Conservation (phyloP, 345 rosid species). For the Mercurialis annua region DNA sequence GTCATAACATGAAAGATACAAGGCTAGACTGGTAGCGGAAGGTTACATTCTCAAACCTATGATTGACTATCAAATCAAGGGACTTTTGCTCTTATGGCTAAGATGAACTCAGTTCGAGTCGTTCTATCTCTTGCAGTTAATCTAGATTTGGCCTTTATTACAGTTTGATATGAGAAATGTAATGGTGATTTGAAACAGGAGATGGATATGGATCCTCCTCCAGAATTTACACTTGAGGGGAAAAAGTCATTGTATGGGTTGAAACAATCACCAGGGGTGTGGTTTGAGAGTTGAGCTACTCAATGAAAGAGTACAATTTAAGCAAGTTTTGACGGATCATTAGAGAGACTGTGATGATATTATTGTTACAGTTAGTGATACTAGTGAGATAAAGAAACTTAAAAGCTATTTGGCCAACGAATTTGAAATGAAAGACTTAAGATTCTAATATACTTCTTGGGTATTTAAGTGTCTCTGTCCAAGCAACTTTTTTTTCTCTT, state of each 20-base stretch:
- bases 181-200: no score
- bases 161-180: not conserved
- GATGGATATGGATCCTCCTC: not conserved
- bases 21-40: not conserved
- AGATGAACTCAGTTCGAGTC: not conserved
- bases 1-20: no score
- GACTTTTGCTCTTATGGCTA: not conserved
- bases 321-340: not conserved
- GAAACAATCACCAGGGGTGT: constrained; percentile 2
- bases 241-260: constrained; percentile 6
- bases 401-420: no score
- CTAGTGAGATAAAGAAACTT: no score
- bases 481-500: no score
- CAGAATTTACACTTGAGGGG: not conserved
- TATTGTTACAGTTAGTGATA: no score
- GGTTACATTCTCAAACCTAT: not conserved
- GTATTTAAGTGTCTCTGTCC: not conserved
- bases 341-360: no score
- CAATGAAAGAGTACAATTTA: not conserved
- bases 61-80: constrained; percentile 6
- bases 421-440: no score
- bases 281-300: not conserved
- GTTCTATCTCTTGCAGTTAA: constrained; percentile 3
- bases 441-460: no score
- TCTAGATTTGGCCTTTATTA: not conserved